Conservation (phyloP, 2,329 filamentous ascomycete genomes). For the Rosellinia necatrix region DNA sequence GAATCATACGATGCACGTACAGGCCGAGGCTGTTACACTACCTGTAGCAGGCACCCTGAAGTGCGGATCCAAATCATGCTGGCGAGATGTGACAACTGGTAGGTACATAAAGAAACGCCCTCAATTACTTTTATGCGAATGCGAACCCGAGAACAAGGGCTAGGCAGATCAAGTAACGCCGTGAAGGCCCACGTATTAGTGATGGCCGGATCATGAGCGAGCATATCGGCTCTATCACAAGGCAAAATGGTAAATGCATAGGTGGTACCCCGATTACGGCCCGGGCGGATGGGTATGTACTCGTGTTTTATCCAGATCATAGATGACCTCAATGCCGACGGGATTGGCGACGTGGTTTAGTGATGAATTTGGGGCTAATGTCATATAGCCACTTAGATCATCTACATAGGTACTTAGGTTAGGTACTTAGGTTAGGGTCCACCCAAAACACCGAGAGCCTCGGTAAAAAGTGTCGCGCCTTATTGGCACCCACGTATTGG, state of each 20-base stretch:
- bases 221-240: constrained; percentile 3
- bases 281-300: neutral
- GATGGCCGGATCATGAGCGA: constrained; percentile 1
- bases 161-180: too few relatives aligned
- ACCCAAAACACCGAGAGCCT: constrained; percentile 35
- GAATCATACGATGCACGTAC: too few relatives aligned
- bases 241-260: neutral
- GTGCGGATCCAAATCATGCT: too few relatives aligned
- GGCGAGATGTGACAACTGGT: too few relatives aligned
- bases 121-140: neutral
- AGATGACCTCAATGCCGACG: neutral
- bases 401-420: too few relatives aligned
- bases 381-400: neutral
- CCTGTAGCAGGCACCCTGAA: too few relatives aligned
- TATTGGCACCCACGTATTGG: constrained; percentile 4
- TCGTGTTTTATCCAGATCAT: neutral
- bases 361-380: neutral
- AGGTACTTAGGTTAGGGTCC: neutral
- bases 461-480: constrained; percentile 29
- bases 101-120: neutral
- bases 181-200: too few relatives aligned
- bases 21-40: too few relatives aligned
- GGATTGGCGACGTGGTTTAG: neutral
- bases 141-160: neutral
- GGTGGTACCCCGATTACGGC: neutral